Evolutionary conservation across 2,329 filamentous ascomycete genomes (phyloP), one percentile per base, ranked within the genome.

Genomic region (Capronia epimyces): DNA sequence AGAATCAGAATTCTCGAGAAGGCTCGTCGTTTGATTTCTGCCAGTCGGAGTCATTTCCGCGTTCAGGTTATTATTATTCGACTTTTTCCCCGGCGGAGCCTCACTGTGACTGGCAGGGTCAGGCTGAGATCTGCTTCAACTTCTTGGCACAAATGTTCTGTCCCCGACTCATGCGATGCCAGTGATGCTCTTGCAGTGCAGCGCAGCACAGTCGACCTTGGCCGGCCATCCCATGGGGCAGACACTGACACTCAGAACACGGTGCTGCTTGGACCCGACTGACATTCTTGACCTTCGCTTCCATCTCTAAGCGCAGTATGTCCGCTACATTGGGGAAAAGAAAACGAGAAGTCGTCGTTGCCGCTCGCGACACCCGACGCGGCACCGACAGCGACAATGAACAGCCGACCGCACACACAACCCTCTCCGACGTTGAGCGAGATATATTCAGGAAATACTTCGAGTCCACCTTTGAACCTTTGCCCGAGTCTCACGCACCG

Each of bases 371-470:
- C 21, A 25, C 32, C 57, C 32, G 63, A 63, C 31, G 49, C 60
- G 52, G 59, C 24, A 54, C 59, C 4, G 54, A 59, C 24, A 20
- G 18, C 13, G 34, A 20, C 16, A 12, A 59, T 58, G 20, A 45
- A 21, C 50, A 25, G n/a, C 12, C 36, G 18, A n/a, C 40, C 22
- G 10, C n/a, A n/a, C n/a, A n/a, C n/a, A n/a, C 49, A 43, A 34
- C 37, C 10, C 16, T 62, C 1, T 66, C 71, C 34, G 73, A 79
- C 57, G 77, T 83, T 52, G 76, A 86, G 10, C 82, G 87, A 60
- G 87, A 84, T 49, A 78, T 90, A 51, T 87, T 98, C 63, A 82
- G 83, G 51, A 81, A 81, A 60, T 86, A 91, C 65, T 97, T 97
- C 65, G 93, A 96, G 70, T 81, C 87, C 22, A 83, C 86, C 65